These are phyloP conservation scores for Millerago galiae DNA, from an alignment of 805 yeast genomes.

Conservation along the genomic window DNA sequence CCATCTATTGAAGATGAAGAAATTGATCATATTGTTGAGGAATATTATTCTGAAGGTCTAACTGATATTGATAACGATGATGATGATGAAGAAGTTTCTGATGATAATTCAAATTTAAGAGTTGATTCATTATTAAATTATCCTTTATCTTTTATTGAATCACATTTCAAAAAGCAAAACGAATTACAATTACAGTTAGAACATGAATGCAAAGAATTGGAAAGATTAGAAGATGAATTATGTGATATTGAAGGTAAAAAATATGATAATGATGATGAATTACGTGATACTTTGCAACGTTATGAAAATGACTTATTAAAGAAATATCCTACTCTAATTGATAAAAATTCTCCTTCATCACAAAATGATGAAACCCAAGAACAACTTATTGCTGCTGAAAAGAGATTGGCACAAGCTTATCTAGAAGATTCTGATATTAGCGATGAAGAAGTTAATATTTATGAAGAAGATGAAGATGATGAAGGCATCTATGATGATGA, in stretches of 20 bases:
- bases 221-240: slow-evolving; percentile 3
- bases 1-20: slow-evolving; percentile 3
- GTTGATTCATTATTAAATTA: neutral
- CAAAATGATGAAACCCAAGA: neutral
- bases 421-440: slow-evolving; percentile 10
- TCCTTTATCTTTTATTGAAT: slow-evolving; percentile 1
- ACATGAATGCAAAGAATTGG: slow-evolving; percentile 6
- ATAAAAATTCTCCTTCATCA: neutral
- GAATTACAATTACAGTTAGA: slow-evolving; percentile 4
- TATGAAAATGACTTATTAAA: neutral
- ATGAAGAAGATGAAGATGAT: slow-evolving; percentile 23
- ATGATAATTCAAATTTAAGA: neutral
- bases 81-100: neutral
- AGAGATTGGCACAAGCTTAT: slow-evolving; percentile 11
- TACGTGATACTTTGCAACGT: neutral
- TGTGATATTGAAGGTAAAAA: neutral
- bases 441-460: slow-evolving; percentile 11
- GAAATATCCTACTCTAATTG: neutral
- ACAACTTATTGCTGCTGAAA: slow-evolving; percentile 13
- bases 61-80: slow-evolving; percentile 9
- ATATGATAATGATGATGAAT: neutral
- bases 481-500: slow-evolving; percentile 19
- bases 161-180: slow-evolving; percentile 1
- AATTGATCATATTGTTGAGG: slow-evolving; percentile 1
- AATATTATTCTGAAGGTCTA: slow-evolving; percentile 4